These are phyloP conservation scores for Mortierella sp. DNA, from an alignment of 371 early-diverging fungal genomes.

Conservation along the genomic window DNA sequence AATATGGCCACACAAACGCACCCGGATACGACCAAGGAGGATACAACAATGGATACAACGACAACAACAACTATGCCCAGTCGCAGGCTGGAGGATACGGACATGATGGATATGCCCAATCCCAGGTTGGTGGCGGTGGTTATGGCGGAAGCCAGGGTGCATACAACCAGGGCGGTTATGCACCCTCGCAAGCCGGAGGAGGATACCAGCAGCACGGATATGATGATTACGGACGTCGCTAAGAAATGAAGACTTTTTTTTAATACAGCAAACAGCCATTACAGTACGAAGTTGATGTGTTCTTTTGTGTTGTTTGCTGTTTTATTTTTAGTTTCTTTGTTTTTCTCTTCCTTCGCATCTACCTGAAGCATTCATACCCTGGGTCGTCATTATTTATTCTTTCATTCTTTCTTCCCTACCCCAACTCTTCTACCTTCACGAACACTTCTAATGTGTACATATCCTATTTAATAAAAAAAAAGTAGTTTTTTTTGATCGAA, in stretches of 20 bases:
- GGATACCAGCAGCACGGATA: constrained; percentile 46
- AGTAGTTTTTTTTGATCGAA: not conserved
- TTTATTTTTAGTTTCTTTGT: not conserved
- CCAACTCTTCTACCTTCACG: not conserved
- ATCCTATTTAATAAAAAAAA: not conserved
- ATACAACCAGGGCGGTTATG: constrained; percentile 38
- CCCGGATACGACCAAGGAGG: constrained; percentile 29
- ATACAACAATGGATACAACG: constrained; percentile 22
- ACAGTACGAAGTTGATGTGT: not conserved
- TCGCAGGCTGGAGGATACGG: constrained; percentile 31
- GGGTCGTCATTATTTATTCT: not conserved
- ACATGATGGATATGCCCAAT: constrained; percentile 25
- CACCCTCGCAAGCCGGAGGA: constrained; percentile 33
- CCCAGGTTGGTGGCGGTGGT: constrained; percentile 37
- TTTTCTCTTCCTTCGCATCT: not conserved
- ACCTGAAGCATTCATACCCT: not conserved
- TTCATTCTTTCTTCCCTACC: not conserved
- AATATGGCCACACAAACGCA: constrained; percentile 17
- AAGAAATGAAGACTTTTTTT: not conserved
- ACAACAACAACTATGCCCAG: constrained; percentile 16
- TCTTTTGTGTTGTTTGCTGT: not conserved
- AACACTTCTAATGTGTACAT: constrained; percentile 12
- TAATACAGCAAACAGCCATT: not conserved
- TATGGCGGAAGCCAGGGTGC: constrained; percentile 40
- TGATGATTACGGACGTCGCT: constrained; percentile 28